phyloP scores from a whole-genome alignment of 768 basidiomycete genomes.

The Fomitopsis pulvina region DNA sequence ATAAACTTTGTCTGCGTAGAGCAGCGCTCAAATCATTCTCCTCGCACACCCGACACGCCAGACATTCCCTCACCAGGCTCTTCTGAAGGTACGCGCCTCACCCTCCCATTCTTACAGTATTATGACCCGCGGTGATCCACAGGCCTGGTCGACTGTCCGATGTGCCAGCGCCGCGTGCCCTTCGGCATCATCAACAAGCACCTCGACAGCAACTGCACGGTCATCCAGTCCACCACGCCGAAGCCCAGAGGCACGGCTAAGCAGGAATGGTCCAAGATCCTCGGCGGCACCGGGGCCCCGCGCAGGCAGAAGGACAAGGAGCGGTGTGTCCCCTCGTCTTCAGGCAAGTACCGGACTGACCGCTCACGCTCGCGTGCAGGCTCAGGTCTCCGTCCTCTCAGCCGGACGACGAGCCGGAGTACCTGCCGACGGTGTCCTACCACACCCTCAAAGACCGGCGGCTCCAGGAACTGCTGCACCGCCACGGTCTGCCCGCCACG shows the following conservation, averaged over 20 bases:
- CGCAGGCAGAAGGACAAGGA: slow-evolving; percentile 26
- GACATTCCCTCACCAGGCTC: not conserved
- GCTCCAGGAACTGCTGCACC: slow-evolving; percentile 47
- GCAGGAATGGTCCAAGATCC: slow-evolving; percentile 19
- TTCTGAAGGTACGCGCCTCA: not conserved
- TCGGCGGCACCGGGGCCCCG: slow-evolving; percentile 5
- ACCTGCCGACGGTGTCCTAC: slow-evolving; percentile 61
- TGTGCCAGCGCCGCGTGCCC: slow-evolving; percentile 45
- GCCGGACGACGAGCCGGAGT: slow-evolving; percentile 31
- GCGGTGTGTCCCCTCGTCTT: slow-evolving; percentile 16
- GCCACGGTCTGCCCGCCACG: slow-evolving; percentile 40
- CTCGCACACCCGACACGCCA: slow-evolving; percentile 2
- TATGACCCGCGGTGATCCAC: not conserved
- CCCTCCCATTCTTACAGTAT: not conserved
- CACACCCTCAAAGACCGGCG: slow-evolving; percentile 55
- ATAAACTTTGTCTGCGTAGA: not conserved
- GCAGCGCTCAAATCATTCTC: not conserved
- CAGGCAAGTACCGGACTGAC: not conserved
- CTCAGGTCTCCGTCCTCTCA: not conserved
- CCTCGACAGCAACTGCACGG: slow-evolving; percentile 52
- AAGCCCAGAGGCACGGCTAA: slow-evolving; percentile 31
- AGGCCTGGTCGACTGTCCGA: slow-evolving; percentile 39
- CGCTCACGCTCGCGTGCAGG: slow-evolving; percentile 2
- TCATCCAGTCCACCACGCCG: slow-evolving; percentile 14
- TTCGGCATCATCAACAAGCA: slow-evolving; percentile 53